These are phyloP conservation scores for Durio zibethinus DNA, from an alignment of 345 rosid genomes.

Conservation along the genomic window DNA sequence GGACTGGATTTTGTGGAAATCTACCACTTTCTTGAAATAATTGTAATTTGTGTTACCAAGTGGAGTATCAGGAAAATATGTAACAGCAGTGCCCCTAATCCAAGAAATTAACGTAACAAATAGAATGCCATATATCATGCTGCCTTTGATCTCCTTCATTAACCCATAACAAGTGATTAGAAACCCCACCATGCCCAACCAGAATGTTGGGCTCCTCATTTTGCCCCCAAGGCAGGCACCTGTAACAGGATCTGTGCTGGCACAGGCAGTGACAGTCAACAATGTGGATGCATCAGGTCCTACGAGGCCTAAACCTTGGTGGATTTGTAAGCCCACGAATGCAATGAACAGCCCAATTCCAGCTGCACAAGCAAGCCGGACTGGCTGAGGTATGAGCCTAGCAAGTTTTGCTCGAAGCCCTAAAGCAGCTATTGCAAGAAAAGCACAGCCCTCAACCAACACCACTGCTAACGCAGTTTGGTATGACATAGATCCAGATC, in stretches of 20 bases:
- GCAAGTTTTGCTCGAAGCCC: conserved; percentile 71
- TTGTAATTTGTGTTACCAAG: conserved; percentile 55
- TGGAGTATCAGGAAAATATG: conserved; percentile 57
- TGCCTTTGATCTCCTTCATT: conserved; percentile 66
- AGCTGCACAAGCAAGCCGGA: conserved; percentile 59
- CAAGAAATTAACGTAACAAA: conserved; percentile 74
- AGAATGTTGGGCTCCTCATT: conserved; percentile 77
- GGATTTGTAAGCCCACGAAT: conserved; percentile 71
- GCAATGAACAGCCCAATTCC: conserved; percentile 90
- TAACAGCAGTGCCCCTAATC: conserved; percentile 71
- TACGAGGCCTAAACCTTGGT: conserved; percentile 76
- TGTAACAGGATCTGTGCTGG: conserved; percentile 38
- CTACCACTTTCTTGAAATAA: conserved; percentile 67
- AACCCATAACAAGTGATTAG: conserved; percentile 61
- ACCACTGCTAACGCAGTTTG: conserved; percentile 68
- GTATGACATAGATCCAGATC: conserved; percentile 70
- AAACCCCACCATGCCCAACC: conserved; percentile 70
- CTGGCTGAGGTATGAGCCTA: conserved; percentile 59
- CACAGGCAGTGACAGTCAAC: conserved; percentile 65
- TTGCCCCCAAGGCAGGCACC: conserved; percentile 61
- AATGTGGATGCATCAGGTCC: conserved; percentile 74
- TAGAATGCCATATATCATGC: conserved; percentile 77
- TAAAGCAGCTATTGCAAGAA: conserved; percentile 47
- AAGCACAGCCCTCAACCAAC: conserved; percentile 60
- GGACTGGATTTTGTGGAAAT: conserved; percentile 66